These are phyloP conservation scores for Kodamaea neixiangensis DNA, from an alignment of 805 yeast species.

Conservation along the genomic window DNA sequence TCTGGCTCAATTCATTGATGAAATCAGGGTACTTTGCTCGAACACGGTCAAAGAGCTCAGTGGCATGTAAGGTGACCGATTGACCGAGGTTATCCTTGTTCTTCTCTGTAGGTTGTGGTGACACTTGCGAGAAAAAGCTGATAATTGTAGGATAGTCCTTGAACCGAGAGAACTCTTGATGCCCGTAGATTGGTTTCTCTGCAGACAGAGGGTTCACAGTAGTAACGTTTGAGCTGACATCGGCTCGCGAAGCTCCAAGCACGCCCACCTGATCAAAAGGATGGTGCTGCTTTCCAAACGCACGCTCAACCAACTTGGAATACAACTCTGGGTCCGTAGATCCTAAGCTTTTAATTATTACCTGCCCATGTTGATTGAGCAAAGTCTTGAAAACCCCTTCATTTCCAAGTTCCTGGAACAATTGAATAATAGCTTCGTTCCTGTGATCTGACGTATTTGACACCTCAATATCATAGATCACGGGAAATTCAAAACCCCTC, in stretches of 20 bases:
- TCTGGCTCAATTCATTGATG: conserved; percentile 15
- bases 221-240: conserved; percentile 9
- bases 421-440: not conserved
- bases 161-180: conserved; percentile 25
- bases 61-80: conserved; percentile 21
- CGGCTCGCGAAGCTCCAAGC: conserved; percentile 10
- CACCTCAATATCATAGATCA: not conserved
- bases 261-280: conserved; percentile 13
- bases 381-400: conserved; percentile 7
- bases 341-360: conserved; percentile 9
- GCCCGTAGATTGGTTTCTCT: conserved; percentile 15
- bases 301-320: conserved; percentile 5
- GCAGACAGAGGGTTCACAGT: conserved; percentile 14
- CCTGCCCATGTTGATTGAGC: conserved; percentile 10
- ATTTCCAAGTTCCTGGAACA: conserved; percentile 9
- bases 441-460: not conserved
- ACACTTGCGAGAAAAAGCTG: conserved; percentile 20
- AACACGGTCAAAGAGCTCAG: conserved; percentile 21
- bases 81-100: conserved; percentile 18
- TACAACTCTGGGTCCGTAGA: conserved; percentile 10
- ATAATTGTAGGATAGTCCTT: conserved; percentile 20
- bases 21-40: conserved; percentile 22
- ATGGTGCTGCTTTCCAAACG: conserved; percentile 8
- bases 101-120: conserved; percentile 2
- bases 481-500: conserved; percentile 11